Evolutionary conservation across 2,329 filamentous ascomycete species (phyloP), one percentile per base, ranked within the genome.

Genomic region (Pleurostoma richardsiae): DNA sequence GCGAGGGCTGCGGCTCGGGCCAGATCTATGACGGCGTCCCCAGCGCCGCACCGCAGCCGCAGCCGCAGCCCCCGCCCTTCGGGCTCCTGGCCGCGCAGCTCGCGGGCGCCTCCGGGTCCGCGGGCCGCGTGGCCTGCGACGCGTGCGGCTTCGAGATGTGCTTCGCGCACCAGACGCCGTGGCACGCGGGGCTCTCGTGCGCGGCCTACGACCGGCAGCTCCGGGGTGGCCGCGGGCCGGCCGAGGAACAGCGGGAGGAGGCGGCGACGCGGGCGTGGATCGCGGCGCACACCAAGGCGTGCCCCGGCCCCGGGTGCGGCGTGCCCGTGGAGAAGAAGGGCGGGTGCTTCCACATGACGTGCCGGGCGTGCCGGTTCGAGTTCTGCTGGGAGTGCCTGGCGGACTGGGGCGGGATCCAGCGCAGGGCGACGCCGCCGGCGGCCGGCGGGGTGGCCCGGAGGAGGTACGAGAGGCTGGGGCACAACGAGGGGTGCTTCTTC

Each of bases 311-410:
- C 3, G 44, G 44, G 0, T 63, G 59, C 48, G 48, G 51, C 1
- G 45, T 52, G 0, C 40, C 48, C n/a, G 45, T 60, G n/a, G 47
- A 54, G 43, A 61, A 59, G 41, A 44, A 49, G n/a, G 64, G 59
- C 1, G 65, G 66, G 0, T 70, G 66, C 48, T 67, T 65, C 48
- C 67, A 69, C 51, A 69, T 70, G 67, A 67, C 62, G 1, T 69
- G 66, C 52, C 49, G 58, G 8, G 58, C 59, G 40, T 70, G 67
- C 53, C 56, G 58, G 26, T 60, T 63, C 43, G 62, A 69, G 52
- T 70, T 63, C 45, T 62, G 60, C 55, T 64, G 60, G 61, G 51
- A 55, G 43, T 63, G 59, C 30, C 42, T 59, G 10, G 57, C 56
- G n/a, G 52, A 56, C 30, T 59, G 56, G 54, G 42, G 30, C 10